These are phyloP conservation scores for Rhizopogon sp. DNA, from an alignment of 768 basidiomycete species.

Conservation along the genomic window DNA sequence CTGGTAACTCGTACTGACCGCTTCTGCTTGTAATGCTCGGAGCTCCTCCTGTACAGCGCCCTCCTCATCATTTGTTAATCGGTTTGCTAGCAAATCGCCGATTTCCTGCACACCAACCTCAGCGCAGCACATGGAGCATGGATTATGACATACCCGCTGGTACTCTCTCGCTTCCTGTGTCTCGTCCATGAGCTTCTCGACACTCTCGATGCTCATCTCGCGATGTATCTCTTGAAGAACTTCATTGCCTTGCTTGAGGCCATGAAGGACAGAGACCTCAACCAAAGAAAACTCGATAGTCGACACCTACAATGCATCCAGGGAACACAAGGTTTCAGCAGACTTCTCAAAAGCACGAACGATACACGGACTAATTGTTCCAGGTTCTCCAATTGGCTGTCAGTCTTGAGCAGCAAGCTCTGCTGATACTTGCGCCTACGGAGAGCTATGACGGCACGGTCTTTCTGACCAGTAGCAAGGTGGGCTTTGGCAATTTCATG, in stretches of 20 bases:
- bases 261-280: slow-evolving; percentile 88
- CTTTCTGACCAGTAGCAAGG: slow-evolving; percentile 76
- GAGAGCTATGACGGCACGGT: slow-evolving; percentile 82
- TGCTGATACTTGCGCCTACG: slow-evolving; percentile 94
- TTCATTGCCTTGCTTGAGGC: slow-evolving; percentile 88
- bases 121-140: neutral
- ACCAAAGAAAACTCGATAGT: slow-evolving; percentile 96
- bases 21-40: slow-evolving; percentile 55
- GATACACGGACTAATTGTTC: slow-evolving; percentile 71
- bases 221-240: slow-evolving; percentile 92
- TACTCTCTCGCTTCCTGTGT: slow-evolving; percentile 91
- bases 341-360: neutral
- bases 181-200: slow-evolving; percentile 92
- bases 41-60: slow-evolving; percentile 90
- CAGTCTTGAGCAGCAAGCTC: slow-evolving; percentile 79
- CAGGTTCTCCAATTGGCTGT: slow-evolving; percentile 80
- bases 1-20: slow-evolving; percentile 32
- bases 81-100: slow-evolving; percentile 77
- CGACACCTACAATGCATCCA: slow-evolving; percentile 58
- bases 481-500: slow-evolving; percentile 85
- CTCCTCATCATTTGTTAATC: slow-evolving; percentile 84
- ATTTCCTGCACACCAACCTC: slow-evolving; percentile 64
- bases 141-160: slow-evolving; percentile 56
- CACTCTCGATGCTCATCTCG: slow-evolving; percentile 87
- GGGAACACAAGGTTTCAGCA: neutral